These are phyloP conservation scores for Hypoxylon trugodes DNA, from an alignment of 495 filamentous ascomycete genomes.

Conservation along the genomic window DNA sequence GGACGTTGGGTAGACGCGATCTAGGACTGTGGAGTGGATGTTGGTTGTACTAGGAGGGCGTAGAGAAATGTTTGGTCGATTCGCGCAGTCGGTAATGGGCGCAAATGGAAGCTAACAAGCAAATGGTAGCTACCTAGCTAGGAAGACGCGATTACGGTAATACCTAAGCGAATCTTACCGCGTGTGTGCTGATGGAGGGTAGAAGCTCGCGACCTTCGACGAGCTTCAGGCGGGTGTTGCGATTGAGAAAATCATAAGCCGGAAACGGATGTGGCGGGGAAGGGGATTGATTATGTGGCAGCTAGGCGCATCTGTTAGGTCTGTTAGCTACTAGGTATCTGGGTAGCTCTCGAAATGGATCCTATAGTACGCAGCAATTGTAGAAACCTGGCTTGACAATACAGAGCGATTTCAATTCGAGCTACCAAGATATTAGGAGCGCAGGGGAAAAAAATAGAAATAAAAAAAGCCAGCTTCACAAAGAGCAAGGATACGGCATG, in stretches of 20 bases:
- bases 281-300: constrained; percentile 30
- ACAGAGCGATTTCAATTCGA: neutral
- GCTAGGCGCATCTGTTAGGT: constrained; percentile 39
- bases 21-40: neutral
- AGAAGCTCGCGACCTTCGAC: constrained; percentile 18
- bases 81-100: constrained; percentile 13
- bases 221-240: constrained; percentile 25
- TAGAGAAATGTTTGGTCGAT: neutral
- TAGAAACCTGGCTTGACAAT: constrained; percentile 9
- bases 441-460: no score
- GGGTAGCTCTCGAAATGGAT: constrained; percentile 13
- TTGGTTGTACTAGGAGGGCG: constrained; percentile 1
- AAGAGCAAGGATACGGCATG: constrained; percentile 4
- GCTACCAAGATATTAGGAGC: neutral
- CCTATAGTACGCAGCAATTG: constrained; percentile 8
- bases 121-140: neutral
- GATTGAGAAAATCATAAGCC: constrained; percentile 39
- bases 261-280: constrained; percentile 38
- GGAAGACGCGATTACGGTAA: neutral
- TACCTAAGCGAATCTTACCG: neutral
- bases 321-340: no score
- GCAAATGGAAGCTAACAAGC: constrained; percentile 9
- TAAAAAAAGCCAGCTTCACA: neutral
- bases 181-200: neutral
- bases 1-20: constrained; percentile 16